A percentile compares a stretch with the other conserved stretches of the same genome.
Conservation (phyloP, 2,329 filamentous ascomycete genomes). For the Ophiognomonia clavigignenti-juglandacearum region DNA sequence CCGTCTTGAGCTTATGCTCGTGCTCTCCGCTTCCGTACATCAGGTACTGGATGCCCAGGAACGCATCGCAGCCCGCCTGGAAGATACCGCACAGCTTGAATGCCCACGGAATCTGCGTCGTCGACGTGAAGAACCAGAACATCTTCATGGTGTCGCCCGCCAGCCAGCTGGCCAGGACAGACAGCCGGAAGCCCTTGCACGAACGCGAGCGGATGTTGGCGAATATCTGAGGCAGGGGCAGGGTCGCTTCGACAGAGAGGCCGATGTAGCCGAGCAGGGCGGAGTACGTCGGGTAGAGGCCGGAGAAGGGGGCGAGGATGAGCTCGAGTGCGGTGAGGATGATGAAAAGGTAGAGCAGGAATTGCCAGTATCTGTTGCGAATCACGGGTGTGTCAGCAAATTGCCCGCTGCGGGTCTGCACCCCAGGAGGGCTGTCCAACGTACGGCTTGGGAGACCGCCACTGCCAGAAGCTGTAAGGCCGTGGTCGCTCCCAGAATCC, state of each 20-base stretch:
- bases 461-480: slow-evolving; percentile 80
- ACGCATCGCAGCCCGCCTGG: slow-evolving; percentile 71
- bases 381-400: slow-evolving; percentile 20
- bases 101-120: slow-evolving; percentile 64
- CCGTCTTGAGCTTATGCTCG: slow-evolving; percentile 28
- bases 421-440: slow-evolving; percentile 23
- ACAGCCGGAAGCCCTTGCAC: slow-evolving; percentile 73
- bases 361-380: slow-evolving; percentile 75
- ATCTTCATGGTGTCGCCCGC: slow-evolving; percentile 82
- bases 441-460: slow-evolving; percentile 65
- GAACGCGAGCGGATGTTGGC: slow-evolving; percentile 64
- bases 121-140: slow-evolving; percentile 75
- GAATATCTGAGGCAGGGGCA: slow-evolving; percentile 74
- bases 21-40: slow-evolving; percentile 56
- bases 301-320: slow-evolving; percentile 54
- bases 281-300: slow-evolving; percentile 62
- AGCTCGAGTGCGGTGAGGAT: slow-evolving; percentile 60
- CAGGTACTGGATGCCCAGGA: slow-evolving; percentile 70
- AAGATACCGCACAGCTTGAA: slow-evolving; percentile 83
- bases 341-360: slow-evolving; percentile 63
- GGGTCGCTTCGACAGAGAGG: slow-evolving; percentile 72
- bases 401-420: background rate
- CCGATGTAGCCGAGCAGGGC: slow-evolving; percentile 68
- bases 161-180: slow-evolving; percentile 73
- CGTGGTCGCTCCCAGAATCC: slow-evolving; percentile 40